Base-by-base conservation (phyloP, 2,329 filamentous ascomycete genomes). In the Ceratocystis papillata region DNA sequence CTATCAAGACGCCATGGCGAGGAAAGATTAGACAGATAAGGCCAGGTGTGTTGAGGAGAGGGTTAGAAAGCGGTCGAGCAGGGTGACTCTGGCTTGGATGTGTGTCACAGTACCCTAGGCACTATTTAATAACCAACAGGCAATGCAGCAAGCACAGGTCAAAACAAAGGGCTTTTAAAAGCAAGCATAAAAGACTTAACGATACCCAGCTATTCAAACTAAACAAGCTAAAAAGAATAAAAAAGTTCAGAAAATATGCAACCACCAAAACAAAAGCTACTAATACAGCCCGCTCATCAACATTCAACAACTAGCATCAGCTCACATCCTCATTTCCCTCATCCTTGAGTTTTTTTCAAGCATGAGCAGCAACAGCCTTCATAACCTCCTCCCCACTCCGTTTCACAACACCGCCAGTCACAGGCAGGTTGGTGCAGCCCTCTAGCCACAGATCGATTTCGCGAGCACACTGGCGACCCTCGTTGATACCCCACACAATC, bases 401-500 rank as follows among this genome's bases (percentile, higher is more conserved):
- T 80, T 93, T 94, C 70, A 96, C 82, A 71, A 97, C 96, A 75
- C 93, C 93, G 74, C 93, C 93, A 44, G 92, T 96, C 65, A 96
- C 88, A 8, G 93, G 93, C 61, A 97, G 83, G 73, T 83, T 83
- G 67, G 89, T 92, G 73, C 84, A 83, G 69, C 87, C 84, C 76
- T 89, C 89, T 57, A 97, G 87, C 81, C 85, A 96, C 64, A 90
- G 77, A 75, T 97, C 93, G 66, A 96, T 88, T 76, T 97, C 92
- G 69, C 93, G 88, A 72, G 93, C 93, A 72, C 88, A 87, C 79
- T 94, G 89, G 72, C 93, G 89, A 72, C 93, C 93, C 79, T 97
- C 93, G 75, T 97, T 97, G 80, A 97, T 97, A 75, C 92, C 93
- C 90, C 92, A 97, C 70, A 97, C 92, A 77, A 97, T 96, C 67